phyloP scores from a whole-genome alignment of 2,329 filamentous ascomycete genomes.

The Zopfia rhizophila region DNA sequence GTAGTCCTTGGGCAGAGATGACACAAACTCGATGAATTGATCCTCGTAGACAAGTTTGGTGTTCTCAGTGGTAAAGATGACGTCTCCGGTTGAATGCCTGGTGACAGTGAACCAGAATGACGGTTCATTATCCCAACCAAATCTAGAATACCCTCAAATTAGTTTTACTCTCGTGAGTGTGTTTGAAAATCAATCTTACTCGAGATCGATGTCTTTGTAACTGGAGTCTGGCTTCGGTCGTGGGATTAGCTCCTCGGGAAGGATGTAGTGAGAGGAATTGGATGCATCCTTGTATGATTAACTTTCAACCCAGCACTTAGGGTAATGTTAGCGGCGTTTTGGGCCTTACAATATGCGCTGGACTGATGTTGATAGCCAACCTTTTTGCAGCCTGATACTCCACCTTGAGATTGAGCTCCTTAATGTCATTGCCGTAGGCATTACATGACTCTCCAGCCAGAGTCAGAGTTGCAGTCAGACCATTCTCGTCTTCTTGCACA shows the following conservation, averaged over 20 bases:
- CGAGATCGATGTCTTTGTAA: slow-evolving; percentile 57
- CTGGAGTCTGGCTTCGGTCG: slow-evolving; percentile 60
- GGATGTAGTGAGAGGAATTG: slow-evolving; percentile 74
- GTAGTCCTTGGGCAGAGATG: slow-evolving; percentile 73
- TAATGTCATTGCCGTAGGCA: slow-evolving; percentile 79
- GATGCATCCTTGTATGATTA: slow-evolving; percentile 53
- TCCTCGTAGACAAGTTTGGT: slow-evolving; percentile 76
- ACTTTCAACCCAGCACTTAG: slow-evolving; percentile 17
- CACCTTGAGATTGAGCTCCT: slow-evolving; percentile 72
- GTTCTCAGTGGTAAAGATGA: slow-evolving; percentile 73
- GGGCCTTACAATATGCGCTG: slow-evolving; percentile 67
- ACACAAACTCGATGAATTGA: slow-evolving; percentile 80
- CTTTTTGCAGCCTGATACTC: slow-evolving; percentile 73
- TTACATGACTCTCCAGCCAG: slow-evolving; percentile 71
- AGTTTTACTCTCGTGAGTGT: too few relatives aligned
- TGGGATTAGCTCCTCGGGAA: slow-evolving; percentile 71
- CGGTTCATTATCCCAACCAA: slow-evolving; percentile 64
- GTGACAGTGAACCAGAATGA: slow-evolving; percentile 67
- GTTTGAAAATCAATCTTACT: slow-evolving; percentile 56
- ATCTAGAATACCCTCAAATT: too few relatives aligned
- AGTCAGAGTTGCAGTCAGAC: slow-evolving; percentile 63
- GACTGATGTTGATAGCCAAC: slow-evolving; percentile 76
- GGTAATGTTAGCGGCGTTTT: slow-evolving; percentile 9
- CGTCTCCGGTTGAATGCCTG: slow-evolving; percentile 69
- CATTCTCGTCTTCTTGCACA: slow-evolving; percentile 57